phyloP scores from a whole-genome alignment of 148 eudicot genomes.

The Pouteria glomerata region DNA sequence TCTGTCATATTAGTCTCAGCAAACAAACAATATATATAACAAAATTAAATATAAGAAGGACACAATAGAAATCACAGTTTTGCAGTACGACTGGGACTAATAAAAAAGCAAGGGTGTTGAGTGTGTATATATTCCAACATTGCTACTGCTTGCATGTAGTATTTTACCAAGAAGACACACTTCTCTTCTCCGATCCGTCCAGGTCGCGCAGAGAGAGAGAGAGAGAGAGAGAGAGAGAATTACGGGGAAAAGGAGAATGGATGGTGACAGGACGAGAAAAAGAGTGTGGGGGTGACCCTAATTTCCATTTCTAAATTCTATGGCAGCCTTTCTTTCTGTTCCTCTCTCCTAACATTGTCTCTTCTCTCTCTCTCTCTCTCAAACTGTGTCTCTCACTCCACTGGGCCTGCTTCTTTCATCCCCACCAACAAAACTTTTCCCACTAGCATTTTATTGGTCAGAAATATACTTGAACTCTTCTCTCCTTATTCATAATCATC shows the following conservation, averaged over 20 bases:
- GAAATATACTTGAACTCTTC: no score
- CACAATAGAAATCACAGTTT: no score
- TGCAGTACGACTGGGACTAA: no score
- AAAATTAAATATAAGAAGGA: no score
- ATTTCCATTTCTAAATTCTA: constrained; percentile 5
- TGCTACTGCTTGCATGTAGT: no score
- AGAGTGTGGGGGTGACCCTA: neutral
- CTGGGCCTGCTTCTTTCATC: neutral
- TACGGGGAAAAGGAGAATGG: neutral
- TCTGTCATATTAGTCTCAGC: no score
- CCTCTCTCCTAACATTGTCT: neutral
- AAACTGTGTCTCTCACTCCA: neutral
- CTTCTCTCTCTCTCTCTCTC: neutral
- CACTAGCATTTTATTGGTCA: neutral
- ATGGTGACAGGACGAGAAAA: constrained; percentile 10
- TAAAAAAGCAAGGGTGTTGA: no score
- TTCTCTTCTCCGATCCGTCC: neutral
- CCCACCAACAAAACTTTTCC: neutral
- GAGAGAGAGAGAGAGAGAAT: neutral
- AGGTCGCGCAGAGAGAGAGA: neutral
- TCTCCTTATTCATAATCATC: no score
- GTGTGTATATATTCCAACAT: no score
- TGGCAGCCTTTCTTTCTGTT: constrained; percentile 1
- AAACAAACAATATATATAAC: no score
- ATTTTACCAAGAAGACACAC: no score